phyloP scores from a whole-genome alignment of 495 filamentous ascomycete species.

The Xylaria venustula region DNA sequence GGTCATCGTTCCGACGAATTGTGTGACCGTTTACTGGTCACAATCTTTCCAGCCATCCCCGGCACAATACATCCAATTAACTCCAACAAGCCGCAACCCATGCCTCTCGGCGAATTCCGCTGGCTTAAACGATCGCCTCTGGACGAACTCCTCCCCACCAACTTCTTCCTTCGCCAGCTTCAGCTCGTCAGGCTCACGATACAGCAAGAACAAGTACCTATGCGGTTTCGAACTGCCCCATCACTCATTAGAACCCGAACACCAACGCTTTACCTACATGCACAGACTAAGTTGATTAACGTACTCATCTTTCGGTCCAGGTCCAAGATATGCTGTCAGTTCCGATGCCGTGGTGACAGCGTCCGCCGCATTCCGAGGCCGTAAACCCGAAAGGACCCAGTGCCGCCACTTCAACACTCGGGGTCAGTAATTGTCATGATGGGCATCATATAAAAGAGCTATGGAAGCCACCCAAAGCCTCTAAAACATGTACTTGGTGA shows the following conservation, averaged over 20 bases:
- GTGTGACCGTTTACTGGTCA: too few species aligned
- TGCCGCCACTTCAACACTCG: too few species aligned
- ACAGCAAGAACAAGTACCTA: conserved; percentile 29
- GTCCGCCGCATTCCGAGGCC: neutral
- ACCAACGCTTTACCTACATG: neutral
- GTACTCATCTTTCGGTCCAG: conserved; percentile 30
- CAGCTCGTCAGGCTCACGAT: conserved; percentile 18
- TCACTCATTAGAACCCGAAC: neutral
- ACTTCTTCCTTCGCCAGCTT: conserved; percentile 19
- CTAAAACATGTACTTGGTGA: too few species aligned
- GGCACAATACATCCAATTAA: conserved; percentile 30
- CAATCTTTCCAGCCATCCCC: conserved; percentile 28
- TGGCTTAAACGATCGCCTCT: conserved; percentile 22
- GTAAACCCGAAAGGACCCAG: conserved; percentile 23
- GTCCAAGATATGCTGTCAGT: conserved; percentile 28
- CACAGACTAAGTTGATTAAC: neutral
- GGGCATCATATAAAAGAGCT: too few species aligned
- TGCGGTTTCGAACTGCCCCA: conserved; percentile 28
- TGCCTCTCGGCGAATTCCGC: conserved; percentile 23
- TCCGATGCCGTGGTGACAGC: neutral
- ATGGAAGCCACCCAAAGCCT: too few species aligned
- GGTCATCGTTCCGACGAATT: too few species aligned
- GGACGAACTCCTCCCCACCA: conserved; percentile 31
- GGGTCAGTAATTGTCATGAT: too few species aligned
- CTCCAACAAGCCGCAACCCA: conserved; percentile 21